Evolutionary conservation across 805 yeast genomes (phyloP).

Genomic region (Nakazawaea pomicola): DNA sequence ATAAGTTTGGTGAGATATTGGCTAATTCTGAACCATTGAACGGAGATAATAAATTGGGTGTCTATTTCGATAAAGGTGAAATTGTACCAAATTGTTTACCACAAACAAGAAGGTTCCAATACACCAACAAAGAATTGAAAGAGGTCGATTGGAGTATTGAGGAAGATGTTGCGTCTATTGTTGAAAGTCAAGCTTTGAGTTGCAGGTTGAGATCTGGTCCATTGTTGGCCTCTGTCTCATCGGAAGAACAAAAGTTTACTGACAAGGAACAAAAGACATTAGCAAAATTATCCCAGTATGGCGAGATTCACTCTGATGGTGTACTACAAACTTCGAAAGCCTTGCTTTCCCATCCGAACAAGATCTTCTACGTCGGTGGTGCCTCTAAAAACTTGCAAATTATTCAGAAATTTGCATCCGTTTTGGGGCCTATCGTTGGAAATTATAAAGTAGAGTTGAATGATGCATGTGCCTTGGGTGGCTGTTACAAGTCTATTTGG

Average conservation of each 20-base stretch:
- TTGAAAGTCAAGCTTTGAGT: conserved; percentile 83
- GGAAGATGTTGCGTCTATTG: conserved; percentile 68
- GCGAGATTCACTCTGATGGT: conserved; percentile 45
- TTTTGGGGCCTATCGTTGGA: conserved; percentile 63
- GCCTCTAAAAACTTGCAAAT: conserved; percentile 71
- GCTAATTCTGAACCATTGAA: conserved; percentile 28
- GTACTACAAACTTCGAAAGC: conserved; percentile 38
- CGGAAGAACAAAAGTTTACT: background rate
- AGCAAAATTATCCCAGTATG: conserved; percentile 28
- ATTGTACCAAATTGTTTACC: conserved; percentile 79
- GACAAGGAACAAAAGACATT: conserved; percentile 18
- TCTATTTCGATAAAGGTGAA: conserved; percentile 87
- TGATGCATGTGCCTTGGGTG: conserved; percentile 91
- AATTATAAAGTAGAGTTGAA: conserved; percentile 70
- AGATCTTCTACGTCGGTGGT: conserved; percentile 83
- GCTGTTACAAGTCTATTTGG: conserved; percentile 85
- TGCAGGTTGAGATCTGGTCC: conserved; percentile 80
- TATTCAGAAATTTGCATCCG: conserved; percentile 61
- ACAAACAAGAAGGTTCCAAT: conserved; percentile 50
- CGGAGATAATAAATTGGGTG: conserved; percentile 52
- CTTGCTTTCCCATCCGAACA: conserved; percentile 53
- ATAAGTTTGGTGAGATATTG: conserved; percentile 51
- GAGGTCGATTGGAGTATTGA: conserved; percentile 42
- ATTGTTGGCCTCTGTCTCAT: conserved; percentile 42
- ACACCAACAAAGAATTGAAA: conserved; percentile 29